Conservation (phyloP, 2,329 filamentous ascomycete genomes). For the Alternaria arbusti region DNA sequence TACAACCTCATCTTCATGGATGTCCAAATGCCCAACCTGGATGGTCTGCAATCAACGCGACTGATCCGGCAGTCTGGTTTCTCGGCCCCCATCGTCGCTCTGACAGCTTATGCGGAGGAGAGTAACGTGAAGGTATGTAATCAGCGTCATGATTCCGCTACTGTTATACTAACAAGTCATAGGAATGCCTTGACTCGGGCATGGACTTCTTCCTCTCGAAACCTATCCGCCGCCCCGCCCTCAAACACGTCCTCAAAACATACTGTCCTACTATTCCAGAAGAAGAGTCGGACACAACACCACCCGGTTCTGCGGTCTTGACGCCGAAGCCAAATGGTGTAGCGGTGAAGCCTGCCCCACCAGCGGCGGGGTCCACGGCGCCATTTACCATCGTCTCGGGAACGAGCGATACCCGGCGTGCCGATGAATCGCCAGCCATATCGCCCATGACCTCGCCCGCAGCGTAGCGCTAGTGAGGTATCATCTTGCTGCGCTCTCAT, state of each 20-base stretch:
- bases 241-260: slow-evolving; percentile 84
- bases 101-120: slow-evolving; percentile 90
- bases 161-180: slow-evolving; percentile 16
- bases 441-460: slow-evolving; percentile 20
- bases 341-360: neutral
- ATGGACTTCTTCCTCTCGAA: slow-evolving; percentile 89
- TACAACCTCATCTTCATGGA: slow-evolving; percentile 97
- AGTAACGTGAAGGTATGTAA: slow-evolving; percentile 80
- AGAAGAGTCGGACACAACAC: slow-evolving; percentile 55
- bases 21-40: slow-evolving; percentile 90
- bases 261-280: slow-evolving; percentile 82
- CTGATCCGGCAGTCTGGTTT: slow-evolving; percentile 88
- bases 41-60: slow-evolving; percentile 84
- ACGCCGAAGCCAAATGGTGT: slow-evolving; percentile 16
- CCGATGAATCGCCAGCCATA: slow-evolving; percentile 16
- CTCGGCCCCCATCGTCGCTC: slow-evolving; percentile 83
- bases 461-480: neutral
- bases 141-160: neutral
- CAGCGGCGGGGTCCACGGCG: neutral
- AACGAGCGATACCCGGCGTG: neutral
- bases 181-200: slow-evolving; percentile 75
- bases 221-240: slow-evolving; percentile 78
- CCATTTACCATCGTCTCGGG: slow-evolving; percentile 12
- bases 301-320: slow-evolving; percentile 7
- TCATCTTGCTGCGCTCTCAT: neutral